Base-by-base conservation (phyloP, 2,329 filamentous ascomycete species). In the Triangularia verruculosa region DNA sequence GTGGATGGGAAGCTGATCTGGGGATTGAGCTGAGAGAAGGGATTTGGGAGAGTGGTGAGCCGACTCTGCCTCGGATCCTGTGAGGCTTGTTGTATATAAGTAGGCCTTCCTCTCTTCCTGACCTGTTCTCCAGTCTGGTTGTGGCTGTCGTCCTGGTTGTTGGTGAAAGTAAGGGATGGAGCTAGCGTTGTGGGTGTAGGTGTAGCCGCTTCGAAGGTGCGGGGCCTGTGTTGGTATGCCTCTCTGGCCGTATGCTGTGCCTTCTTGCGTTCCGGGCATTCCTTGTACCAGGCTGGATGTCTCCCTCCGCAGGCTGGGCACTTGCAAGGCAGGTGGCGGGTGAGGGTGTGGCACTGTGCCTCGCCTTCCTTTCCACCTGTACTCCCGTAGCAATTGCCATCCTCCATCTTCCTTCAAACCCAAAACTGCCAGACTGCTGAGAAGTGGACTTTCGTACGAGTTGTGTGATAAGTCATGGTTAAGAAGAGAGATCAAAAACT, bases 141-240 rank as follows among this genome's bases (percentile, higher is more conserved):
- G 52, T 55, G 13, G 24, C 13, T 24, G 24, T 27, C 52, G 52
- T 5, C 17, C 20, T 24, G 27, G 27, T 9, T 28, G 27, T 28
- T 28, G 27, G 27, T 28, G 27, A 28, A 28, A 28, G 27, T 28
- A 28, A 28, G 27, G 27, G 52, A 27, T 27, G 22, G 9, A 24
- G 52, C 52, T 55, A 27, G 13, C 17, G 52, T 55, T n/a, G 17
- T 55, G 22, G n/a, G 52, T 55, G 52, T 55, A 55, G 52, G 52
- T 55, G 24, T 55, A 15, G 52, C 52, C 20, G 52, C 52, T 27
- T 55, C 52, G 52, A 24, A 55, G 52, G 52, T 55, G 9, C 52
- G 52, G 20, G 52, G 52, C 22, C 52, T 7, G 52, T 55, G 24
- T 55, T 55, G 52, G 17, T 55, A 55, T 7, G 52, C 52, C 17